phyloP scores from a whole-genome alignment of 208 protist species.

The Trichomonas tenax region DNA sequence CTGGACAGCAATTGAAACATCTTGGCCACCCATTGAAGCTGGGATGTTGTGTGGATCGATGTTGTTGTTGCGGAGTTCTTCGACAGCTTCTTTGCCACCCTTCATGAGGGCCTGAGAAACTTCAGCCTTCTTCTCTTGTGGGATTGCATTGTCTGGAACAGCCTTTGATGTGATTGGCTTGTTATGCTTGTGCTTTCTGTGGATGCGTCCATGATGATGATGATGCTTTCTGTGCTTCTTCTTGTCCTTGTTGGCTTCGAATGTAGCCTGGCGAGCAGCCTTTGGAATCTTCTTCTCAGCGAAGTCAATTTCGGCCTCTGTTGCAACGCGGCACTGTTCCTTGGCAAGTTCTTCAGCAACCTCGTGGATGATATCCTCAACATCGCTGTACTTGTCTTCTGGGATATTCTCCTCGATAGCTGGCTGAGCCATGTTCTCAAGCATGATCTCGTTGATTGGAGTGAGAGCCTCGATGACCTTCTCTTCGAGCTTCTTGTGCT shows the following conservation, averaged over 20 bases:
- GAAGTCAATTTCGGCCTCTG: not conserved
- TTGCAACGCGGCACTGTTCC: not conserved
- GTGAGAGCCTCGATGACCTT: not conserved
- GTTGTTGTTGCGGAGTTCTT: not conserved
- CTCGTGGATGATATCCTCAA: not conserved
- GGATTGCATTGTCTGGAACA: not conserved
- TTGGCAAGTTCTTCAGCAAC: not conserved
- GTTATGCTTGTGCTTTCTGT: not conserved
- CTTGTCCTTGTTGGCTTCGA: not conserved
- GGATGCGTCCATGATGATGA: too few species aligned
- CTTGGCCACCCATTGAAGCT: not conserved
- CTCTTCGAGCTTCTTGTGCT: not conserved
- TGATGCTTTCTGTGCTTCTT: not conserved
- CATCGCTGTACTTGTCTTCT: not conserved
- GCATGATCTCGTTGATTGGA: not conserved
- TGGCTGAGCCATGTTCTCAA: not conserved
- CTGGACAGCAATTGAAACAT: not conserved
- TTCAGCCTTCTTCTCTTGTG: not conserved
- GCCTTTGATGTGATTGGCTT: not conserved
- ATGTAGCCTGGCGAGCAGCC: not conserved
- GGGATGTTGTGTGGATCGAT: not conserved
- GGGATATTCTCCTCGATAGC: not conserved
- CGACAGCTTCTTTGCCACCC: not conserved
- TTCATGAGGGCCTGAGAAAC: not conserved
- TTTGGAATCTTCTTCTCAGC: not conserved